A percentile compares a stretch with the other conserved stretches of the same genome.
phyloP scores from a whole-genome alignment of 805 yeast species.

The Babjeviella inositovora region DNA sequence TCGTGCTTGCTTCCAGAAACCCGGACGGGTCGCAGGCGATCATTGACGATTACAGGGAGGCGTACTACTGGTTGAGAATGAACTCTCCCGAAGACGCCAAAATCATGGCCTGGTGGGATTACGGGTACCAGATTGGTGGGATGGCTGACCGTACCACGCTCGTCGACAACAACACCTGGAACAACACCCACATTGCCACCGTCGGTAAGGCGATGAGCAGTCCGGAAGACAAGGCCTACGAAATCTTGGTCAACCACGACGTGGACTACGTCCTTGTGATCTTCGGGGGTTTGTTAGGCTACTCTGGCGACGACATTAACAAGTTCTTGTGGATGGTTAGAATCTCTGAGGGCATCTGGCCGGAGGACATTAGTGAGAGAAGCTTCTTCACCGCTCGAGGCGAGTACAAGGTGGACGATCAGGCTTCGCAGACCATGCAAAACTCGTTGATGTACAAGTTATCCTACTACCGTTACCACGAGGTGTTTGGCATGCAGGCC shows the following conservation, averaged over 20 bases:
- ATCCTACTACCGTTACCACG: slow-evolving; percentile 79
- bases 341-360: slow-evolving; percentile 99
- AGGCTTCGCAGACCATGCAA: slow-evolving; percentile 75
- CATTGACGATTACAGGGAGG: slow-evolving; percentile 97
- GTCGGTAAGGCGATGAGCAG: slow-evolving; percentile 98
- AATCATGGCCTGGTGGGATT: slow-evolving; percentile 99
- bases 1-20: slow-evolving; percentile 69
- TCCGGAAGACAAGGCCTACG: slow-evolving; percentile 74
- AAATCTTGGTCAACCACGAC: slow-evolving; percentile 78
- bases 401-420: slow-evolving; percentile 74
- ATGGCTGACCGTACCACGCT: slow-evolving; percentile 98
- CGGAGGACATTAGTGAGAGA: slow-evolving; percentile 87
- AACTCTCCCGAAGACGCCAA: slow-evolving; percentile 93
- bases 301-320: slow-evolving; percentile 91
- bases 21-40: slow-evolving; percentile 76
- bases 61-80: slow-evolving; percentile 97
- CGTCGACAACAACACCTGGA: slow-evolving; percentile 99
- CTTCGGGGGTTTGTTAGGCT: slow-evolving; percentile 90
- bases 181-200: slow-evolving; percentile 96
- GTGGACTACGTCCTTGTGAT: slow-evolving; percentile 89
- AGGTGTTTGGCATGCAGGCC: slow-evolving; percentile 34
- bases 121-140: slow-evolving; percentile 98
- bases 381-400: slow-evolving; percentile 73
- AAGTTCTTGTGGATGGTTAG: slow-evolving; percentile 98
- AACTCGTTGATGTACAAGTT: slow-evolving; percentile 88